These are phyloP conservation scores for Hydnum rufescens DNA, from an alignment of 768 basidiomycete genomes.

Conservation along the genomic window DNA sequence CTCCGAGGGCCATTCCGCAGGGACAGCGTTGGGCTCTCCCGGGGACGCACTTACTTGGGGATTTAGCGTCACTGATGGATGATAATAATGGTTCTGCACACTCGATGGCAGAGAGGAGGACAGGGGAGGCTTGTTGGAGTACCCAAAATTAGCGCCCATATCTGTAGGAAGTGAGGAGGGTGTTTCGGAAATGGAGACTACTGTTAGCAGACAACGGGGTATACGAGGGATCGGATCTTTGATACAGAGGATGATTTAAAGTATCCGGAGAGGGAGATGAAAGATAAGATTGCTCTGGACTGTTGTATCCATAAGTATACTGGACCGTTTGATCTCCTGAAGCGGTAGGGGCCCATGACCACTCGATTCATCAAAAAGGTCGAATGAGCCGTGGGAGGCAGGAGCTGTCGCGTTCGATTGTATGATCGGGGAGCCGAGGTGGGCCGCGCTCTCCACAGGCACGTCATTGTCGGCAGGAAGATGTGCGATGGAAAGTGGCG, in stretches of 20 bases:
- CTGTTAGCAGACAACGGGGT: neutral
- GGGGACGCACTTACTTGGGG: neutral
- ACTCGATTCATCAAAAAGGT: constrained; percentile 1
- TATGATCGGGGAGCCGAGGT: neutral
- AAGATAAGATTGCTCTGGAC: neutral
- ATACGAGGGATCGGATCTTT: neutral
- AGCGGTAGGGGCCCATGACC: neutral
- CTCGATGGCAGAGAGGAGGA: neutral
- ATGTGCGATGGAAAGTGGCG: neutral
- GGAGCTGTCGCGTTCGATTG: constrained; percentile 20
- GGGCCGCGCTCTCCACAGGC: neutral
- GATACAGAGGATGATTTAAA: neutral
- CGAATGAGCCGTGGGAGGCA: constrained; percentile 19
- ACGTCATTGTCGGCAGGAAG: neutral
- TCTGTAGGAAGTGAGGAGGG: neutral
- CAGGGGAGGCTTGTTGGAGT: neutral
- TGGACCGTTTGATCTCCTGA: neutral
- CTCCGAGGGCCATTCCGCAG: neutral
- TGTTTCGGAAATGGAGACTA: neutral
- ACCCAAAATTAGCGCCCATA: neutral
- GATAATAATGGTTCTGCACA: neutral
- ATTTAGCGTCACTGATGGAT: neutral
- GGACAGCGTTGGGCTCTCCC: neutral
- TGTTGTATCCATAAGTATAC: neutral
- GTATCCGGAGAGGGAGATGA: neutral